phyloP scores from a whole-genome alignment of 2,329 filamentous ascomycete genomes.

The Alternaria longipes region DNA sequence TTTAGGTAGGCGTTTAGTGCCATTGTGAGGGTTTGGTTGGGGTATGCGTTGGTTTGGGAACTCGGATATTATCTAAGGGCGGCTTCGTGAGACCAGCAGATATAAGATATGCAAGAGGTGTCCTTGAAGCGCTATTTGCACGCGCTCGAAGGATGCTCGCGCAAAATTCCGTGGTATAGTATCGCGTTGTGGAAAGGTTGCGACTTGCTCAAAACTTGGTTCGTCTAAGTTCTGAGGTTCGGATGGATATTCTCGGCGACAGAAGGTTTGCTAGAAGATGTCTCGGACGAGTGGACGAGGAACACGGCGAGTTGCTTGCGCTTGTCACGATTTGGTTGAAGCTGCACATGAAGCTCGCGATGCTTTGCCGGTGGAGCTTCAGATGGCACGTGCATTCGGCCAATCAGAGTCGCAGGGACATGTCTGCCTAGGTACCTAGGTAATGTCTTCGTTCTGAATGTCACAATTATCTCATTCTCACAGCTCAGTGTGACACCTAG shows the following conservation, averaged over 20 bases:
- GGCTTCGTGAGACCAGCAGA: background rate
- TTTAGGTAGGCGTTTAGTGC: constrained; percentile 56
- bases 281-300: background rate
- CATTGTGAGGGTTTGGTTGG: constrained; percentile 38
- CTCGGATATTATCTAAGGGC: background rate
- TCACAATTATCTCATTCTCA: background rate
- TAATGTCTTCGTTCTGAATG: background rate
- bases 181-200: background rate
- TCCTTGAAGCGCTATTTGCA: background rate
- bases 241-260: background rate
- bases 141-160: background rate
- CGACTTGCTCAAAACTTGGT: background rate
- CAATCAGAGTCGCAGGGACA: constrained; percentile 3
- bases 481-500: background rate
- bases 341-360: constrained; percentile 4
- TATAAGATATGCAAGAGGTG: rapidly evolving
- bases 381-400: background rate
- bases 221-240: no score
- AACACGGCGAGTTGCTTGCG: background rate
- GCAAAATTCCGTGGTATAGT: background rate
- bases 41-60: background rate
- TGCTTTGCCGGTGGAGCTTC: constrained; percentile 7
- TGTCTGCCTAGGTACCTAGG: background rate
- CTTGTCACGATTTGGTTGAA: background rate
- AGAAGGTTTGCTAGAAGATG: no score